These are phyloP conservation scores for Epichloe gansuensis DNA, from an alignment of 2,329 filamentous ascomycete genomes.

Conservation along the genomic window DNA sequence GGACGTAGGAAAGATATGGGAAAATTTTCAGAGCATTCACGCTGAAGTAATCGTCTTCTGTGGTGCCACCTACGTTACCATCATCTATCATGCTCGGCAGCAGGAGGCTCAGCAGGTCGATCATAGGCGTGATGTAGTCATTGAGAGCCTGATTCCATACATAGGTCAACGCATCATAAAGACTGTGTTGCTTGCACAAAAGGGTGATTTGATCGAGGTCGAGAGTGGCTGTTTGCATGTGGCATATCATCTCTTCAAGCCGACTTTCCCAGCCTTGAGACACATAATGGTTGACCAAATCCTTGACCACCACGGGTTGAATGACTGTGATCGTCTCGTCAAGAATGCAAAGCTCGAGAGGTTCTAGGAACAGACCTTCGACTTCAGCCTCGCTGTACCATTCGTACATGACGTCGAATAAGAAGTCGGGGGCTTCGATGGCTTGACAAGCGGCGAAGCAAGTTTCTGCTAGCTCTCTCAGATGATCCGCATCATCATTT, in stretches of 20 bases:
- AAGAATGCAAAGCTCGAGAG: conserved; percentile 77
- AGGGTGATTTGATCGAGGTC: conserved; percentile 88
- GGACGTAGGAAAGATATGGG: conserved; percentile 81
- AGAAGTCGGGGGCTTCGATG: conserved; percentile 66
- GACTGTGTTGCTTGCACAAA: conserved; percentile 78
- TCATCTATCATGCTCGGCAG: conserved; percentile 45
- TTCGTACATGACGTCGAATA: conserved; percentile 85
- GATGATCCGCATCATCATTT: conserved; percentile 40
- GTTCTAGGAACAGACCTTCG: conserved; percentile 71
- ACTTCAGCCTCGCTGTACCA: conserved; percentile 71
- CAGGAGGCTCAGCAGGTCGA: conserved; percentile 66
- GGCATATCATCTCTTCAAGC: conserved; percentile 88
- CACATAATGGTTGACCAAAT: conserved; percentile 72
- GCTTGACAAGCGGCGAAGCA: conserved; percentile 75
- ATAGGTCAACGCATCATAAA: conserved; percentile 93
- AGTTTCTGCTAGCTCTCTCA: conserved; percentile 68
- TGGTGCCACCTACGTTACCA: conserved; percentile 39
- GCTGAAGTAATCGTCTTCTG: conserved; percentile 48
- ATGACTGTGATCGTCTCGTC: conserved; percentile 62
- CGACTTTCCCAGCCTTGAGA: conserved; percentile 61
- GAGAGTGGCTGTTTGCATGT: conserved; percentile 79
- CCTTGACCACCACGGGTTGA: conserved; percentile 76
- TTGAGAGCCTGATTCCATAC: conserved; percentile 87
- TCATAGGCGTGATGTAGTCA: conserved; percentile 84
- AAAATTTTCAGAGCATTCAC: conserved; percentile 83